Evolutionary conservation across 192 early-diverging fungal species (phyloP).

Genomic region (Neocallimastix lanati): DNA sequence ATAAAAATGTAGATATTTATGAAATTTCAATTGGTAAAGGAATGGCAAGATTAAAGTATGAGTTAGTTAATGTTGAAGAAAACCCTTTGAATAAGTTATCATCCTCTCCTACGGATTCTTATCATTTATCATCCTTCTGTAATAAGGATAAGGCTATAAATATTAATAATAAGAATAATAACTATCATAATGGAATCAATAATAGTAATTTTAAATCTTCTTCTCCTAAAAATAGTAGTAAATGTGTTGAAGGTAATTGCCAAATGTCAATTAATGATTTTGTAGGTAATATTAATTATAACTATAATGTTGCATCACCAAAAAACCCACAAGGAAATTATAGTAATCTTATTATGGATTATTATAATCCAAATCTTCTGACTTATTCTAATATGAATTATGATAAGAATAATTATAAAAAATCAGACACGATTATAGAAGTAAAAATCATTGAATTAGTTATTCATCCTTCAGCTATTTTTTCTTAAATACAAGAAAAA

Average conservation of each 20-base stretch:
- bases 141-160: too few species aligned
- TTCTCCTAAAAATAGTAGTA: not conserved
- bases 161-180: not conserved
- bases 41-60: not conserved
- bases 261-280: not conserved
- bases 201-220: not conserved
- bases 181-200: not conserved
- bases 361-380: not conserved
- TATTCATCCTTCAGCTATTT: not conserved
- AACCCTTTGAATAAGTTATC: not conserved
- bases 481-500: not conserved
- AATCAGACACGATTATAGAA: not conserved
- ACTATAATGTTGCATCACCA: not conserved
- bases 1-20: not conserved
- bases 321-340: not conserved
- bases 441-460: not conserved
- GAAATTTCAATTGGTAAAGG: not conserved
- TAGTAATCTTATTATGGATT: not conserved
- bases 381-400: not conserved
- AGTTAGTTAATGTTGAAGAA: not conserved
- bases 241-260: not conserved
- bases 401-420: not conserved
- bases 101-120: too few species aligned
- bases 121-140: too few species aligned
- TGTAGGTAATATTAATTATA: not conserved